Percentiles rank a stretch among this genome's conserved stretches.
Conservation (phyloP, 129 eudicot species). For the Gnaphalium uliginosum region DNA sequence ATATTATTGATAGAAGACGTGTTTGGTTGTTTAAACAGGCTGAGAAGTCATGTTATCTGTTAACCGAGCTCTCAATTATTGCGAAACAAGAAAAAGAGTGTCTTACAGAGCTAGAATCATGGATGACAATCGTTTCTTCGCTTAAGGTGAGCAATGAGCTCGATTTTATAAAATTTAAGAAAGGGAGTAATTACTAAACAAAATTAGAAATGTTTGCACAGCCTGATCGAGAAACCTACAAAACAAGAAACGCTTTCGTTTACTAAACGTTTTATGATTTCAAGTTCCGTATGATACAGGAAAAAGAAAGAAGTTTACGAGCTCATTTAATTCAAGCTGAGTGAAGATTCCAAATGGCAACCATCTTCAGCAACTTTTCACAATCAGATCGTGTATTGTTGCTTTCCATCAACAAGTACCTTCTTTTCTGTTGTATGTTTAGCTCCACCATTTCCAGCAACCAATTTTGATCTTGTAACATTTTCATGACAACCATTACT, state of each 20-base stretch:
- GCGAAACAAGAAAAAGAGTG: slow-evolving; percentile 46
- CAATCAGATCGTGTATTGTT: not conserved
- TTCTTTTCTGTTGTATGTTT: not conserved
- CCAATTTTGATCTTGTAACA: not conserved
- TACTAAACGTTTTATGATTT: not conserved
- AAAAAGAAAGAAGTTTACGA: slow-evolving; percentile 40
- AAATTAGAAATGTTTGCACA: not conserved
- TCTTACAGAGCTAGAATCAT: slow-evolving; percentile 44
- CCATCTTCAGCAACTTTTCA: not conserved
- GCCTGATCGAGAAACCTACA: not conserved
- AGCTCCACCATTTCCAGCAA: not conserved
- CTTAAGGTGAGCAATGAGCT: slow-evolving; percentile 40
- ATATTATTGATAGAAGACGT: not conserved
- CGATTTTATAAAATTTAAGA: not conserved
- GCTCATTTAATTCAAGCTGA: slow-evolving; percentile 37
- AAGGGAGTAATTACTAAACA: too few relatives aligned
- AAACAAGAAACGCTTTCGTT: not conserved
- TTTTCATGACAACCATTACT: not conserved
- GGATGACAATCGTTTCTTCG: slow-evolving; percentile 30
- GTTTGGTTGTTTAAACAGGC: slow-evolving; percentile 28
- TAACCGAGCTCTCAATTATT: slow-evolving; percentile 52
- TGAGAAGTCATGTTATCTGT: slow-evolving; percentile 47
- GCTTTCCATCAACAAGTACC: not conserved
- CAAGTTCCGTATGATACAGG: slow-evolving; percentile 39
- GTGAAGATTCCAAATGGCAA: not conserved